phyloP scores from a whole-genome alignment of 495 filamentous ascomycete species.

The Lineolata rhizophorae region DNA sequence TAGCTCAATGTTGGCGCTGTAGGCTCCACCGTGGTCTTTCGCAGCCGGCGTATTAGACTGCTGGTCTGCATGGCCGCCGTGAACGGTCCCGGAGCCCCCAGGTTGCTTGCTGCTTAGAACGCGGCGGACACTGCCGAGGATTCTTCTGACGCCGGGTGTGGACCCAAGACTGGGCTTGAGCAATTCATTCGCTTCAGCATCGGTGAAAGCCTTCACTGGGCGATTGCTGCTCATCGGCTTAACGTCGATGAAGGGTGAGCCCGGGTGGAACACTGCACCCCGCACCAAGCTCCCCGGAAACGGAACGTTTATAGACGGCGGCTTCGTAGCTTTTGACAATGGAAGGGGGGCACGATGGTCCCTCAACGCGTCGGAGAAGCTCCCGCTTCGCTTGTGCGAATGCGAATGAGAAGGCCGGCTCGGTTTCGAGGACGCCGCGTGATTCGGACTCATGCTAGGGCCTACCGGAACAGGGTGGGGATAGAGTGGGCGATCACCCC shows the following conservation, averaged over 20 bases:
- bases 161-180: too few species aligned
- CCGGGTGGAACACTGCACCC: constrained; percentile 23
- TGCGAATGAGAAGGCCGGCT: too few species aligned
- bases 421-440: too few species aligned
- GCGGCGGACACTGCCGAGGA: constrained; percentile 72
- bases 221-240: constrained; percentile 2
- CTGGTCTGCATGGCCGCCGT: too few species aligned
- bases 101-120: constrained; percentile 47
- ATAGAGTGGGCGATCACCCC: constrained; percentile 11
- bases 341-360: constrained; percentile 42
- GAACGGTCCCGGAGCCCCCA: background rate
- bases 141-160: constrained; percentile 61
- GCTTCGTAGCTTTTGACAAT: constrained; percentile 17
- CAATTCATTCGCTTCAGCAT: constrained; percentile 17
- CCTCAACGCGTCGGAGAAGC: constrained; percentile 72
- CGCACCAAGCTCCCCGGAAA: constrained; percentile 70
- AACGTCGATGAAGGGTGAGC: constrained; percentile 11
- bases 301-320: constrained; percentile 15
- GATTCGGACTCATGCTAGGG: constrained; percentile 6
- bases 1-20: background rate
- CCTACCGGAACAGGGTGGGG: constrained; percentile 12
- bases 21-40: background rate
- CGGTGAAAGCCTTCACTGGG: background rate
- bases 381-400: constrained; percentile 48
- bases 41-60: background rate